phyloP scores from a whole-genome alignment of 1,139 yeast species.

The Yamadazyma diospyri region DNA sequence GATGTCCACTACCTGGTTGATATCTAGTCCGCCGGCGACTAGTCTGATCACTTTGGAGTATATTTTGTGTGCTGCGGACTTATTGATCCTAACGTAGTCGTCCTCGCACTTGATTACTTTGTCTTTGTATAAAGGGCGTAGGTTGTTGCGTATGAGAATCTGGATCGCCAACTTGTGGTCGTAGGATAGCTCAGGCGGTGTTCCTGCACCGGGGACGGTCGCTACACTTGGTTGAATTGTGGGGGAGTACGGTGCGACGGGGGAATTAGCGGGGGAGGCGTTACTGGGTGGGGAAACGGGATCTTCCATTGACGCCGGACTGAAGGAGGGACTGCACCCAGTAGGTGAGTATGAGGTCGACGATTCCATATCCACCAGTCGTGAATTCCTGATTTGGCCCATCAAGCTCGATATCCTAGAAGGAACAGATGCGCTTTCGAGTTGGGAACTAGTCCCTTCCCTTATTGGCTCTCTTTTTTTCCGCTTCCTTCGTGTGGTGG shows the following conservation, averaged over 20 bases:
- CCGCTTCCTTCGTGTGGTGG: slow-evolving; percentile 20
- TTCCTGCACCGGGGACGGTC: not conserved
- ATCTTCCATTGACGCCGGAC: not conserved
- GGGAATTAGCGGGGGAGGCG: not conserved
- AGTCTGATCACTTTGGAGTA: slow-evolving; percentile 23
- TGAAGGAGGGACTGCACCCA: not conserved
- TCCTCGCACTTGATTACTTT: slow-evolving; percentile 26
- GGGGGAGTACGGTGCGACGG: not conserved
- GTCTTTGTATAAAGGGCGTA: slow-evolving; percentile 47
- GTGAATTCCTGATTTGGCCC: slow-evolving; percentile 18
- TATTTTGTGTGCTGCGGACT: slow-evolving; percentile 41
- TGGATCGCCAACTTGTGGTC: slow-evolving; percentile 52
- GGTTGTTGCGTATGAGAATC: slow-evolving; percentile 45
- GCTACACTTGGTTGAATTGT: not conserved
- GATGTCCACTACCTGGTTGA: slow-evolving; percentile 19
- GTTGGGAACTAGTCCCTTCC: not conserved
- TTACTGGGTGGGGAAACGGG: not conserved
- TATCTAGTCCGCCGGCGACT: slow-evolving; percentile 8
- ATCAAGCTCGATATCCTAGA: slow-evolving; percentile 23
- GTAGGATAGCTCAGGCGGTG: slow-evolving; percentile 23
- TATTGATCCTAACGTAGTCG: slow-evolving; percentile 35
- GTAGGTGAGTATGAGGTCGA: not conserved
- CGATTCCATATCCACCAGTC: not conserved
- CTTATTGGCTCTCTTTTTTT: slow-evolving; percentile 16
- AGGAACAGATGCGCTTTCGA: not conserved